Evolutionary conservation across 371 early-diverging fungal genomes (phyloP), one percentile per base, ranked within the genome.

Genomic region (Saksenaea oblongispora): DNA sequence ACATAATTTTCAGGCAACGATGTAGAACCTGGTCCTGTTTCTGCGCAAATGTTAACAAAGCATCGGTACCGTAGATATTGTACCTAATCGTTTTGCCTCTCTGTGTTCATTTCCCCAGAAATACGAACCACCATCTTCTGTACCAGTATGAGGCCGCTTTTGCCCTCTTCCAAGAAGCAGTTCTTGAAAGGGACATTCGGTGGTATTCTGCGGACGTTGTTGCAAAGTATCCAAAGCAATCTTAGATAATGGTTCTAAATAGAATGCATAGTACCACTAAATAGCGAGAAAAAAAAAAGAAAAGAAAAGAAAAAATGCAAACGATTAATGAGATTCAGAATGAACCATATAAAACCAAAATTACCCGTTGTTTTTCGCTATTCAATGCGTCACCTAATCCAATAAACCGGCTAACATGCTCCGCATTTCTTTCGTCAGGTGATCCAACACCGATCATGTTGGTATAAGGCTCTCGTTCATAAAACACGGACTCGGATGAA

Each of bases 221-320:
- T 77, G 63, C 7, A 82, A 54, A 24, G 67, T 68, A 7, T 79
- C 77, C 14, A 77, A 79, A 0, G 71, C 27, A 13, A 81, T 73
- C 27, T 80, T 77, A 3, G 88, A 62, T 56, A 91, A 59, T 1
- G 96, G 95, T 0, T 74, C 82, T 35, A 94, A 63, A 61, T 92
- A 94, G 79, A 95, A 90, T 0, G 96, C 97, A 70, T 96, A 97
- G 70, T 93, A 93, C 97, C 97, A 97, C 84, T 92, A 67, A 24
- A 63, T 66, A 31, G 31, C 7, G 31, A 31, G 31, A 7, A 31
- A 60, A 65, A 62, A 22, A 13, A 51, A 15, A n/a, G n/a, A n/a
- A 34, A 61, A 65, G 53, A 47, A 61, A 24, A 11, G 18, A 57
- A 24, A 44, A 53, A 34, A 66, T 34, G 39, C 34, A 15, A 13